phyloP scores from a whole-genome alignment of 768 basidiomycete genomes.

The Jaapia argillacea region DNA sequence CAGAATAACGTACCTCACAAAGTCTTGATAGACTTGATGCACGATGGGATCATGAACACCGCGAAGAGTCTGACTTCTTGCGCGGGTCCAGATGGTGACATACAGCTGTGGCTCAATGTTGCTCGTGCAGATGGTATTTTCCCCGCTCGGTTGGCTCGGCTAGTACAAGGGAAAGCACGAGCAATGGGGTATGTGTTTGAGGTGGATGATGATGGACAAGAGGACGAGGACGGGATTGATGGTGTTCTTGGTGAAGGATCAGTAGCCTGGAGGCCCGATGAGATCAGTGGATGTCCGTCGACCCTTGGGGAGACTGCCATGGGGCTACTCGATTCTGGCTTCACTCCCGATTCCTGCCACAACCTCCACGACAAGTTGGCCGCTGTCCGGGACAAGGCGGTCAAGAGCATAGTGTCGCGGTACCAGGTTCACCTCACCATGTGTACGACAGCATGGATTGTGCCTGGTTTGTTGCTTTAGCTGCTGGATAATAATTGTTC shows the following conservation, averaged over 20 bases:
- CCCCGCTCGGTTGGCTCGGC: slow-evolving; percentile 13
- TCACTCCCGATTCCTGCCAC: slow-evolving; percentile 35
- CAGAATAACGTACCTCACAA: slow-evolving; percentile 47
- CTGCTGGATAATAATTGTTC: background rate
- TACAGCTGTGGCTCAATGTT: slow-evolving; percentile 14
- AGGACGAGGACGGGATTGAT: slow-evolving; percentile 13
- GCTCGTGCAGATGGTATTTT: slow-evolving; percentile 13
- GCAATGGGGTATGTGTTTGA: slow-evolving; percentile 14
- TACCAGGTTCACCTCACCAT: slow-evolving; percentile 40
- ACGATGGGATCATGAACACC: slow-evolving; percentile 13
- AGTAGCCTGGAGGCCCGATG: slow-evolving; percentile 64
- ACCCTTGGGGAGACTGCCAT: slow-evolving; percentile 52
- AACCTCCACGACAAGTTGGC: slow-evolving; percentile 22
- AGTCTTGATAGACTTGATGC: slow-evolving; percentile 24
- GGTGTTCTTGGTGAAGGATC: slow-evolving; percentile 27
- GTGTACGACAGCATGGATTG: slow-evolving; percentile 51
- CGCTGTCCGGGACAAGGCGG: background rate
- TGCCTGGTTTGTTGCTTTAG: slow-evolving; percentile 33
- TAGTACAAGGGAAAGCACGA: slow-evolving; percentile 15
- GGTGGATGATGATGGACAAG: slow-evolving; percentile 14
- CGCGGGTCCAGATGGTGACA: slow-evolving; percentile 6
- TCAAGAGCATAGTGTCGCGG: background rate
- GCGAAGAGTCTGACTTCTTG: slow-evolving; percentile 16
- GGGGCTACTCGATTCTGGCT: slow-evolving; percentile 48
- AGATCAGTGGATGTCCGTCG: slow-evolving; percentile 49